A percentile compares a stretch with the other conserved stretches of the same genome.
These are phyloP conservation scores for Ambrosia artemisiifolia DNA, from an alignment of 129 eudicot genomes.

Conservation along the genomic window DNA sequence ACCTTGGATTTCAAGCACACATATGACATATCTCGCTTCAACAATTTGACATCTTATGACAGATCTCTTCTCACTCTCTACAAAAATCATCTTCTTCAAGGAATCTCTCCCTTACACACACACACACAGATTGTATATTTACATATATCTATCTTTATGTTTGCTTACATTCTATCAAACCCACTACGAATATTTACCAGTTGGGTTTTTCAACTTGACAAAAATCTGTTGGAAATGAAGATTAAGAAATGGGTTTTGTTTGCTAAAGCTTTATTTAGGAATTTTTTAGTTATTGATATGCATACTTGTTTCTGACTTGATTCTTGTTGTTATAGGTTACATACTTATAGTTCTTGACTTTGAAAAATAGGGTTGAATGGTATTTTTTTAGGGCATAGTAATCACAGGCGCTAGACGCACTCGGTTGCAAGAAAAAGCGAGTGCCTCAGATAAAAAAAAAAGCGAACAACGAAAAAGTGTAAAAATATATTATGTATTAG, in stretches of 20 bases:
- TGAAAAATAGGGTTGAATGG: background rate
- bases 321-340: background rate
- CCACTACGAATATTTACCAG: conserved; percentile 10
- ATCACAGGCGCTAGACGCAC: no score
- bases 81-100: conserved; percentile 11
- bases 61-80: conserved; percentile 21
- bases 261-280: background rate
- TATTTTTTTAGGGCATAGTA: background rate
- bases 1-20: conserved; percentile 23
- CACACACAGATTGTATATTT: background rate
- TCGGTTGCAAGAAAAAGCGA: no score
- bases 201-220: conserved; percentile 29
- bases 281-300: background rate
- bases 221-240: background rate
- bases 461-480: no score
- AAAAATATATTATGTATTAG: no score
- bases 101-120: background rate
- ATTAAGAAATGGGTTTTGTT: background rate
- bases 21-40: background rate
- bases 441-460: no score
- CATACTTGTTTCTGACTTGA: conserved; percentile 4
- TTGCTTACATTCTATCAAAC: conserved; percentile 19
- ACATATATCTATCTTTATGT: conserved; percentile 5
- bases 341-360: background rate
- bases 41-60: conserved; percentile 8